A percentile compares a stretch with the other conserved stretches of the same genome.
Evolutionary conservation across 495 filamentous ascomycete genomes (phyloP).

Genomic region (Tuber magnatum): DNA sequence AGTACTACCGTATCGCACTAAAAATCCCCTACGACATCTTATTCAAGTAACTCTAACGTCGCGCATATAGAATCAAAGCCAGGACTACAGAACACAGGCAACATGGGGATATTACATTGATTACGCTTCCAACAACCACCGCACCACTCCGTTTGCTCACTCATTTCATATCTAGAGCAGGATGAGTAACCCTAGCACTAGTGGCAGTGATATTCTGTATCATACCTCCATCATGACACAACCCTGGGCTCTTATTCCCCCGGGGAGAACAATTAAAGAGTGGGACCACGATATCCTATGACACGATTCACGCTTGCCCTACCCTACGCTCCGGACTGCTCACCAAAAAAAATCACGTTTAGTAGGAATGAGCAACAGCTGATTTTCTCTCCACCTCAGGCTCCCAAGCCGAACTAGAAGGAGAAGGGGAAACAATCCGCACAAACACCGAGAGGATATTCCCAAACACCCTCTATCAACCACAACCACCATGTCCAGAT

Average conservation of each 20-base stretch:
- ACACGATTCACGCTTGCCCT: not conserved
- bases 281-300: not conserved
- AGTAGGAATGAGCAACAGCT: not conserved
- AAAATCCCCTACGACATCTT: not conserved
- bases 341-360: not conserved
- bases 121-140: not conserved
- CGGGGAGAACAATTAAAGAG: not conserved
- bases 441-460: not conserved
- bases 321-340: not conserved
- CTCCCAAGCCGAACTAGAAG: not conserved
- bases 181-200: not conserved
- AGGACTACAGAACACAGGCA: not conserved
- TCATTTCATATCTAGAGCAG: not conserved
- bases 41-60: not conserved
- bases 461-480: not conserved
- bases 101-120: not conserved
- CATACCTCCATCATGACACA: not conserved
- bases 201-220: not conserved
- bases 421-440: not conserved
- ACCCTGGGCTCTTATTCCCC: not conserved
- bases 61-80: not conserved
- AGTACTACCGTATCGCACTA: not conserved
- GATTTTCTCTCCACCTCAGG: not conserved
- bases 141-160: not conserved
- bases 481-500: not conserved